These are phyloP conservation scores for Massarina eburnea DNA, from an alignment of 2,329 filamentous ascomycete species.

Conservation along the genomic window DNA sequence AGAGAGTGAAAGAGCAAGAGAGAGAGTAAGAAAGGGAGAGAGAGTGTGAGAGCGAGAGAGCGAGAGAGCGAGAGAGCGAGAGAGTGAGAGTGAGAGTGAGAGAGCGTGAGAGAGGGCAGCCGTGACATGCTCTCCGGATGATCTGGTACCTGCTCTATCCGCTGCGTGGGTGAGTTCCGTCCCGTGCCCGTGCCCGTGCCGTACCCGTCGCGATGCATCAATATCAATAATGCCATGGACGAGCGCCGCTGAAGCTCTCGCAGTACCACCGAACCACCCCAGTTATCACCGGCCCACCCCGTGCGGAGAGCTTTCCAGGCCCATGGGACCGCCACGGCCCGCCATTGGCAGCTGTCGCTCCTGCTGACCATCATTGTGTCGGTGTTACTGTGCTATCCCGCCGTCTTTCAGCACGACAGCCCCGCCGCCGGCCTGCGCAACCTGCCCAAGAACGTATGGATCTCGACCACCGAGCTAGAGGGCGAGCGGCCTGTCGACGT, in stretches of 20 bases:
- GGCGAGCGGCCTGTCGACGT: constrained; percentile 62
- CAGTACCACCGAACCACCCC: constrained; percentile 74
- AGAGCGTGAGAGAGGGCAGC: not conserved
- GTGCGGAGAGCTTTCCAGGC: constrained; percentile 66
- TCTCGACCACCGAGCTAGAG: constrained; percentile 66
- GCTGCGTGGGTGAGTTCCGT: constrained; percentile 70
- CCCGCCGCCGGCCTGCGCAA: constrained; percentile 72
- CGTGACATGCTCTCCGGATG: constrained; percentile 47
- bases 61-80: not conserved
- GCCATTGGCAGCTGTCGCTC: constrained; percentile 73
- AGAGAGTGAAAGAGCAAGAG: not conserved
- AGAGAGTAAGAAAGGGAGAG: not conserved
- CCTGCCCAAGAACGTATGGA: constrained; percentile 80
- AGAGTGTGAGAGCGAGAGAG: not conserved
- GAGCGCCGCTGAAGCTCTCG: constrained; percentile 14
- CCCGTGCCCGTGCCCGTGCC: not conserved
- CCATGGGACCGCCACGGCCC: constrained; percentile 70
- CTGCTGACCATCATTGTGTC: constrained; percentile 73
- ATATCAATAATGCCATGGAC: not conserved
- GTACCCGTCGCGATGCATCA: not conserved
- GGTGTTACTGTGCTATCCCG: constrained; percentile 70
- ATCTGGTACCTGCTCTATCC: constrained; percentile 80
- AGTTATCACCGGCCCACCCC: constrained; percentile 65
- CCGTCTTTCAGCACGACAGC: constrained; percentile 73
- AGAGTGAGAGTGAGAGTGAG: not conserved